Conservation (phyloP, 768 basidiomycete species). For the Pisolithus orientalis region DNA sequence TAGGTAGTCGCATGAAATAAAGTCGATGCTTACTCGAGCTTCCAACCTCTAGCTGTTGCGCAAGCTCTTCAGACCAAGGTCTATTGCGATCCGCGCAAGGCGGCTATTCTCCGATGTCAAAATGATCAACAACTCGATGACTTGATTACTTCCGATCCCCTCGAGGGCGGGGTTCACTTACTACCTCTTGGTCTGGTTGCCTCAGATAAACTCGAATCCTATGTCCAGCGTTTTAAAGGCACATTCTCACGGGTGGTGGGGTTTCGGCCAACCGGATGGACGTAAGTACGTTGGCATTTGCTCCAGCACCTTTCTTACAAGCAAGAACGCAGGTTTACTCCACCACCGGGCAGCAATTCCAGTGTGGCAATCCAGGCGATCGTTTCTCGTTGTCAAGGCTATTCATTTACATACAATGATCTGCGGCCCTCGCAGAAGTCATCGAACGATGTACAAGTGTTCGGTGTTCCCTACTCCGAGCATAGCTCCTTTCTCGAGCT, state of each 20-base stretch:
- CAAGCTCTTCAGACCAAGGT: constrained; percentile 74
- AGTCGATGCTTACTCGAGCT: neutral
- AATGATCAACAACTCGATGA: constrained; percentile 75
- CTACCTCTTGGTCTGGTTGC: constrained; percentile 72
- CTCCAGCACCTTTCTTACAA: neutral
- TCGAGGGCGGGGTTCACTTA: constrained; percentile 76
- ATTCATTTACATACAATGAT: constrained; percentile 63
- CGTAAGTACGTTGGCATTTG: constrained; percentile 45
- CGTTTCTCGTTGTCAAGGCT: constrained; percentile 59
- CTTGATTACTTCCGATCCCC: constrained; percentile 71
- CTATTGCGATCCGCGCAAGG: constrained; percentile 84
- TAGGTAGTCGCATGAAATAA: constrained; percentile 22
- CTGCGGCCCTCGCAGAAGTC: constrained; percentile 69
- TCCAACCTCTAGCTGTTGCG: constrained; percentile 63
- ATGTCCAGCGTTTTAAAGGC: constrained; percentile 69
- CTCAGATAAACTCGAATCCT: constrained; percentile 69
- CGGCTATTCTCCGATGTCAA: constrained; percentile 77
- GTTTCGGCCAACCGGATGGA: constrained; percentile 95
- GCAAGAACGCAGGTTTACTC: constrained; percentile 46
- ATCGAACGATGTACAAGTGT: constrained; percentile 61
- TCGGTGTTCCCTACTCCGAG: constrained; percentile 89
- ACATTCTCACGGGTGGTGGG: constrained; percentile 69
- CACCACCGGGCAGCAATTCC: constrained; percentile 56
- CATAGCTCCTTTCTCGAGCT: constrained; percentile 95
- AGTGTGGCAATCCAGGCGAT: constrained; percentile 61